Evolutionary conservation across 179 eudicot species (phyloP).

Genomic region (Silene coronaria): DNA sequence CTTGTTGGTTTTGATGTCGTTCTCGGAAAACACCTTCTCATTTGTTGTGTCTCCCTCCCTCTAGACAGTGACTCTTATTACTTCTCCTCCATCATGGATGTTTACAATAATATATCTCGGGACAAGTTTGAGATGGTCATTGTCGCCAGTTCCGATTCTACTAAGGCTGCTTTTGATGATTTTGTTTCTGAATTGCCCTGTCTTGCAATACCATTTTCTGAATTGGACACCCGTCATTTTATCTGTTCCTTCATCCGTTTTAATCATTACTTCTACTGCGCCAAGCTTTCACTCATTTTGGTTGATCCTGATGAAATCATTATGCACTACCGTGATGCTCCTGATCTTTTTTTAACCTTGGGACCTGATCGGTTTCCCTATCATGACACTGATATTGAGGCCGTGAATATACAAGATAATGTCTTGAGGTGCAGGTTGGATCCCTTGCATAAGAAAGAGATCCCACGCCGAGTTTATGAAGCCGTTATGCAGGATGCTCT

Average conservation of each 20-base stretch:
- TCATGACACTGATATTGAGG: neutral
- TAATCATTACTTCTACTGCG: neutral
- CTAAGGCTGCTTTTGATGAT: neutral
- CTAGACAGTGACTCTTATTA: neutral
- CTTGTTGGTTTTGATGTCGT: neutral
- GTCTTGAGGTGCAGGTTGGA: conserved; percentile 2
- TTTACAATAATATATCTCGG: neutral
- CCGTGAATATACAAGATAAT: neutral
- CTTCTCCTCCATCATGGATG: neutral
- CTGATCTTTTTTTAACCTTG: neutral
- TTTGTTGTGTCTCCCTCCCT: neutral
- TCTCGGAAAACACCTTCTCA: neutral
- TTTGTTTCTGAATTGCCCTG: neutral
- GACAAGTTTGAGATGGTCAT: neutral
- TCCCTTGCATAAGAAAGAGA: neutral
- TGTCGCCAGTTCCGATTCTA: neutral
- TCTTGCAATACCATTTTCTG: neutral
- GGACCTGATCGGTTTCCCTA: neutral
- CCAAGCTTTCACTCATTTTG: too few species aligned
- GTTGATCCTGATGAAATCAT: neutral
- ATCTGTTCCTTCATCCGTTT: neutral
- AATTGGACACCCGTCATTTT: neutral
- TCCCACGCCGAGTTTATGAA: neutral
- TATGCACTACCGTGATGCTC: neutral
- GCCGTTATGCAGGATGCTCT: neutral